These are phyloP conservation scores for Backusella psychrophila DNA, from an alignment of 192 early-diverging fungal genomes.

Conservation along the genomic window DNA sequence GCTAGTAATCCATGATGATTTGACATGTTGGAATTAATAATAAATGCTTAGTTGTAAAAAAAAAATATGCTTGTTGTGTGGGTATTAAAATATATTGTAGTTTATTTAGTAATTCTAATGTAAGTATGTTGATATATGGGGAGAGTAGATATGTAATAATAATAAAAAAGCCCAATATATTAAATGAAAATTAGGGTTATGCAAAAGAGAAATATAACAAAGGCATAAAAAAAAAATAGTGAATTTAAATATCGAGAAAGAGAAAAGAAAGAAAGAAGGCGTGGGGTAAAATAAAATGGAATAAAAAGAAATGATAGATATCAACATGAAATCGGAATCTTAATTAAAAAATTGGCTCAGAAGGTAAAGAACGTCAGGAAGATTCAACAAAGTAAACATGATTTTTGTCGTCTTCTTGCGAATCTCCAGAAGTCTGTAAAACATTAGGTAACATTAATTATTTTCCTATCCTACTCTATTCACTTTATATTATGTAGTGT, in stretches of 20 bases:
- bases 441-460: background rate
- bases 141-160: background rate
- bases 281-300: background rate
- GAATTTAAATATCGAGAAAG: background rate
- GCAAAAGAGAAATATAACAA: background rate
- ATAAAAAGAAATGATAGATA: background rate
- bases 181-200: background rate
- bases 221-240: background rate
- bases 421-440: background rate
- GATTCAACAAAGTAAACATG: constrained; percentile 3
- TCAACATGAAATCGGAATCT: constrained; percentile 7
- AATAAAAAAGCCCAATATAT: background rate
- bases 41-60: background rate
- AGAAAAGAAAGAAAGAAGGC: background rate
- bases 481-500: background rate
- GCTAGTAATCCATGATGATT: background rate
- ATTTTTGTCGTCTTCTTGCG: background rate
- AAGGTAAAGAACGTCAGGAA: constrained; percentile 19
- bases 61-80: background rate
- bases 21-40: background rate
- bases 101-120: background rate
- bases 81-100: background rate
- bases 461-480: background rate
- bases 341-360: background rate
- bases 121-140: background rate